Conservation (phyloP, 2,329 filamentous ascomycete species). For the Volutella citrinella region DNA sequence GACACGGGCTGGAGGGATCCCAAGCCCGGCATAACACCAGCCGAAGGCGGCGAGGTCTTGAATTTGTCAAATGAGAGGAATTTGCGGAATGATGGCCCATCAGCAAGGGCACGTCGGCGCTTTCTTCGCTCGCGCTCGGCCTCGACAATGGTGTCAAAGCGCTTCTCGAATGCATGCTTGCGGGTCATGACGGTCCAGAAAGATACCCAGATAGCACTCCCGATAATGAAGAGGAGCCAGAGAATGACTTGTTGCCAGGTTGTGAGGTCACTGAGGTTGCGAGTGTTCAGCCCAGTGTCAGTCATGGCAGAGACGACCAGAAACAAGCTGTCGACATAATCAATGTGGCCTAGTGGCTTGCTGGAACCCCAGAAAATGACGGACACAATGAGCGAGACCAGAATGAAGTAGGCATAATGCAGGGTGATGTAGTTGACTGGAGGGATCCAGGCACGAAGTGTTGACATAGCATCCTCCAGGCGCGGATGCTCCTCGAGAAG, state of each 20-base stretch:
- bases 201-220: conserved; percentile 65
- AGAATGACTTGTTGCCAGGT: conserved; percentile 67
- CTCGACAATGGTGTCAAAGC: conserved; percentile 53
- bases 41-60: conserved; percentile 15
- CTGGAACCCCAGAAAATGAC: conserved; percentile 60
- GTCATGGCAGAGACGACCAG: conserved; percentile 65
- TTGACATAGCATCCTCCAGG: conserved; percentile 7
- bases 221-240: conserved; percentile 63
- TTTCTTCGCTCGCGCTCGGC: conserved; percentile 32
- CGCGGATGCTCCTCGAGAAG: conserved; percentile 19
- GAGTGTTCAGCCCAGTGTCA: conserved; percentile 64
- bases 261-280: conserved; percentile 61
- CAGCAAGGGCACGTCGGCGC: conserved; percentile 10
- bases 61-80: conserved; percentile 19
- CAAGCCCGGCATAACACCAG: conserved; percentile 12
- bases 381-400: conserved; percentile 52
- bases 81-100: conserved; percentile 10
- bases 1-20: conserved; percentile 15
- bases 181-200: conserved; percentile 61
- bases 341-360: conserved; percentile 47
- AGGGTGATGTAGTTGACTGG: conserved; percentile 60
- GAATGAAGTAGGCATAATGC: conserved; percentile 66
- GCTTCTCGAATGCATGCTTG: conserved; percentile 59
- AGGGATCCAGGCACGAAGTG: conserved; percentile 26
- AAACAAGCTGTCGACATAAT: conserved; percentile 65